Conservation (phyloP, 1,284 basidiomycete genomes). For the Polyporus tsugae region DNA sequence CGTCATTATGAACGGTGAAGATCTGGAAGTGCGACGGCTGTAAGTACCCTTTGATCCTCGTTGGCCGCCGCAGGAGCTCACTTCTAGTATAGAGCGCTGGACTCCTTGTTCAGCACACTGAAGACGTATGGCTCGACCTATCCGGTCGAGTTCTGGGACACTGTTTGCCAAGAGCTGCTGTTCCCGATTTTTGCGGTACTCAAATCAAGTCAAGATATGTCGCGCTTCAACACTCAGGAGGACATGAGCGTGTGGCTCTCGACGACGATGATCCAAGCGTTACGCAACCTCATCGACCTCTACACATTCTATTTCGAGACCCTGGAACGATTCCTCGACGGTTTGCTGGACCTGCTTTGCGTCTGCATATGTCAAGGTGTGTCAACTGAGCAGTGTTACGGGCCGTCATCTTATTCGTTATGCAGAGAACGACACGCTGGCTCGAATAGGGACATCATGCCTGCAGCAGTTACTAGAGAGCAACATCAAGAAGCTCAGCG, state of each 20-base stretch:
- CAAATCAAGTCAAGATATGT: slow-evolving; percentile 89
- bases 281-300: slow-evolving; percentile 94
- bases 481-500: slow-evolving; percentile 90
- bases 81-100: slow-evolving; percentile 75
- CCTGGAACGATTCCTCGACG: slow-evolving; percentile 90
- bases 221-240: slow-evolving; percentile 94
- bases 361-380: slow-evolving; percentile 99
- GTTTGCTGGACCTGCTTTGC: slow-evolving; percentile 91
- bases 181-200: slow-evolving; percentile 99
- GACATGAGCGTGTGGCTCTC: slow-evolving; percentile 99
- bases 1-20: slow-evolving; percentile 99
- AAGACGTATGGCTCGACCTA: slow-evolving; percentile 91
- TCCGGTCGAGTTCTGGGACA: slow-evolving; percentile 96
- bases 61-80: not conserved
- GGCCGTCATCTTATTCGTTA: not conserved
- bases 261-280: slow-evolving; percentile 98
- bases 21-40: slow-evolving; percentile 96
- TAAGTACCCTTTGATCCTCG: slow-evolving; percentile 52
- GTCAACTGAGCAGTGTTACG: slow-evolving; percentile 7
- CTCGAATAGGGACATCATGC: slow-evolving; percentile 97
- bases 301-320: slow-evolving; percentile 98
- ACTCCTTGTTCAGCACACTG: slow-evolving; percentile 94
- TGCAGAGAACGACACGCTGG: slow-evolving; percentile 96
- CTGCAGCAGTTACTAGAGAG: slow-evolving; percentile 95
- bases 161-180: slow-evolving; percentile 94